Evolutionary conservation across 768 basidiomycete genomes (phyloP).

Genomic region (Amanita subjunquillea): DNA sequence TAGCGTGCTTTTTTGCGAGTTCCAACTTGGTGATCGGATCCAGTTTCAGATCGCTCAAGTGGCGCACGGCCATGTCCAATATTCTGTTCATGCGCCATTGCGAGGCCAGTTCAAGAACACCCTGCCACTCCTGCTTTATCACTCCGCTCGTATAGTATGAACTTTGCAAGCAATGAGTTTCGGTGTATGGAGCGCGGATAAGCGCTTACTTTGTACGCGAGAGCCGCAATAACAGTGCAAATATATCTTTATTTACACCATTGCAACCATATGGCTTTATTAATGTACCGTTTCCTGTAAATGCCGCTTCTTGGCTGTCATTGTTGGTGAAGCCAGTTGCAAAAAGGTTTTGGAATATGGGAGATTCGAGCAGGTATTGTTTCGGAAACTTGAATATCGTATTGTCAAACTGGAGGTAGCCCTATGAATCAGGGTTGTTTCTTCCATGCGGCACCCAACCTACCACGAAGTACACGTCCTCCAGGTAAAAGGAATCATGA

Average conservation of each 20-base stretch:
- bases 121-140: slow-evolving; percentile 9
- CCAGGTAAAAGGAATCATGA: not conserved
- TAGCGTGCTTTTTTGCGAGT: slow-evolving; percentile 19
- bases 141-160: not conserved
- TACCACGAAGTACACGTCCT: not conserved
- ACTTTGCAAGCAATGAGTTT: not conserved
- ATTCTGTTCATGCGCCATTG: slow-evolving; percentile 14
- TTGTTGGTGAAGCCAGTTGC: not conserved
- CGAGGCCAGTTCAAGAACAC: slow-evolving; percentile 7
- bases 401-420: not conserved
- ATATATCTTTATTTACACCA: not conserved
- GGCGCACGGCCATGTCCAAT: slow-evolving; percentile 15
- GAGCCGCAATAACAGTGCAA: not conserved
- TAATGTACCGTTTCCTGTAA: not conserved
- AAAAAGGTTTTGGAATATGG: not conserved
- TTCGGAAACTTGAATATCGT: slow-evolving; percentile 1
- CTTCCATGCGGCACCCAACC: not conserved
- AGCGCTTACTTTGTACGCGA: not conserved
- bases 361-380: not conserved
- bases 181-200: not conserved
- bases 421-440: not conserved
- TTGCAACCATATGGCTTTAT: not conserved
- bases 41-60: slow-evolving; percentile 10
- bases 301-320: not conserved
- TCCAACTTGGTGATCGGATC: slow-evolving; percentile 18